Percentiles rank a stretch among this genome's conserved stretches.
phyloP scores from a whole-genome alignment of 441 rosid species.

The Euphorbia celastroides region DNA sequence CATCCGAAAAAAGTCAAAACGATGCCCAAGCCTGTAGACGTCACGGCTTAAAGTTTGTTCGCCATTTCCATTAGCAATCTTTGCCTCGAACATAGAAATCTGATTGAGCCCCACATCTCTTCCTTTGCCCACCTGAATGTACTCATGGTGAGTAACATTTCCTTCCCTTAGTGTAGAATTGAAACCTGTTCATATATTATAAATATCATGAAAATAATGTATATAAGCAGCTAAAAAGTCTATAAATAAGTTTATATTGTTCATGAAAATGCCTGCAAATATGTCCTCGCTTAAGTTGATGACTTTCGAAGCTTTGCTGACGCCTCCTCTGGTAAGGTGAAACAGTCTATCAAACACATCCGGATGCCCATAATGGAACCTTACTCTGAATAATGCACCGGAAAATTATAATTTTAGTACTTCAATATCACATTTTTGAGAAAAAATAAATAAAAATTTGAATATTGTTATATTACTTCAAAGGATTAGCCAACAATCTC shows the following conservation, averaged over 20 bases:
- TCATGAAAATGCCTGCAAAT: constrained; percentile 52
- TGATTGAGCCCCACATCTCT: constrained; percentile 96
- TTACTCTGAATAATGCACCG: constrained; percentile 48
- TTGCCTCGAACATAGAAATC: constrained; percentile 91
- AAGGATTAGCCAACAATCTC: constrained; percentile 85
- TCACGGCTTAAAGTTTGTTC: constrained; percentile 94
- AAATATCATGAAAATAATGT: constrained; percentile 17
- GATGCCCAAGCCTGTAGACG: constrained; percentile 85
- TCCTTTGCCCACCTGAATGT: constrained; percentile 98
- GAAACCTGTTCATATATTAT: constrained; percentile 48
- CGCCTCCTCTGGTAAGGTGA: constrained; percentile 95
- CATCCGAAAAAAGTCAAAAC: constrained; percentile 97
- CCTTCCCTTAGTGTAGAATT: constrained; percentile 94
- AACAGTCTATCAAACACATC: constrained; percentile 91
- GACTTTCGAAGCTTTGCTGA: constrained; percentile 93
- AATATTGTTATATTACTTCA: constrained; percentile 44
- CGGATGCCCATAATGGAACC: constrained; percentile 96
- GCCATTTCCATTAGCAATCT: constrained; percentile 91
- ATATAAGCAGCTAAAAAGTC: not conserved
- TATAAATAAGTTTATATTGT: not conserved
- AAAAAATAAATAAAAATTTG: not conserved
- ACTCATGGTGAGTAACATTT: constrained; percentile 90
- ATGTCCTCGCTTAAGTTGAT: constrained; percentile 97
- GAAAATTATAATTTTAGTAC: too few relatives aligned
- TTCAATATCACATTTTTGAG: too few relatives aligned